These are phyloP conservation scores for Paramecium sonneborni DNA, from an alignment of 73 alveolate genomes.

Conservation along the genomic window DNA sequence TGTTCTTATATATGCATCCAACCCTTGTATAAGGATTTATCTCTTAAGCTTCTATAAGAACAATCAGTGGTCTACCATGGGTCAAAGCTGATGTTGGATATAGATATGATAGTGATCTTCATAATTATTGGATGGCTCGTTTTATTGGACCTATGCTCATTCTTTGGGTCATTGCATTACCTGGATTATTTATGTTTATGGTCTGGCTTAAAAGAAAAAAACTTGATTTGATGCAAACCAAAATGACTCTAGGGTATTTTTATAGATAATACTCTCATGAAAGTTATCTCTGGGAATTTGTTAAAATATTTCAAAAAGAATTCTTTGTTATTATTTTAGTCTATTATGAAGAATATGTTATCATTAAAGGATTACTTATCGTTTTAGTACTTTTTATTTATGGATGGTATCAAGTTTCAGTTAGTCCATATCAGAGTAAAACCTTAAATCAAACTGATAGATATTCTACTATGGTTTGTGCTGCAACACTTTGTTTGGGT, in stretches of 20 bases:
- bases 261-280: background rate
- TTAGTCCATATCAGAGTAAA: background rate
- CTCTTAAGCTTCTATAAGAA: slow-evolving; percentile 19
- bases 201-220: background rate
- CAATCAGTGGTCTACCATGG: slow-evolving; percentile 19
- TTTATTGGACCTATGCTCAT: slow-evolving; percentile 44
- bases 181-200: background rate
- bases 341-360: slow-evolving; percentile 28
- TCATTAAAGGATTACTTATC: background rate
- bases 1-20: slow-evolving; percentile 33
- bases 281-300: slow-evolving; percentile 53
- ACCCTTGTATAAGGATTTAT: slow-evolving; percentile 31
- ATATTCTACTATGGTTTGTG: slow-evolving; percentile 12
- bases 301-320: slow-evolving; percentile 44
- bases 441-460: slow-evolving; percentile 13
- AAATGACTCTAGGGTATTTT: slow-evolving; percentile 23
- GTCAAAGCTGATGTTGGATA: slow-evolving; percentile 38
- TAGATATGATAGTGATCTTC: background rate
- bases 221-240: background rate
- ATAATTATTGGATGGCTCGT: slow-evolving; percentile 1
- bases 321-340: slow-evolving; percentile 8
- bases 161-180: slow-evolving; percentile 4
- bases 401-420: slow-evolving; percentile 23
- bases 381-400: background rate
- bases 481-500: background rate